Evolutionary conservation across 2,329 filamentous ascomycete species (phyloP).

Genomic region (Pseudocercospora macadamiae): DNA sequence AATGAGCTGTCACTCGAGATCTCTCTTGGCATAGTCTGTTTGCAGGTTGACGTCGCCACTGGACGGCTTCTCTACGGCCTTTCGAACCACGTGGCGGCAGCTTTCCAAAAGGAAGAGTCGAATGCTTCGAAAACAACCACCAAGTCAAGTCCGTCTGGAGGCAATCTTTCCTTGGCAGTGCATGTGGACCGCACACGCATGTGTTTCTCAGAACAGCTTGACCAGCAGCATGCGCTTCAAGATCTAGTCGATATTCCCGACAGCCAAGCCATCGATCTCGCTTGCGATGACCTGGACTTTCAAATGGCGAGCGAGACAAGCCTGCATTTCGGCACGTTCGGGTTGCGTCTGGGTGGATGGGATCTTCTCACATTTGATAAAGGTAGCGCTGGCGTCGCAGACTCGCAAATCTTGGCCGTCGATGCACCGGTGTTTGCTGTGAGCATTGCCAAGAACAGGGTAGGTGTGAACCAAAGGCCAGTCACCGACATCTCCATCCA

Average conservation of each 20-base stretch:
- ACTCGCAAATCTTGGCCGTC: slow-evolving; percentile 23
- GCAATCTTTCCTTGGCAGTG: background rate
- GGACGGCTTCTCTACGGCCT: slow-evolving; percentile 25
- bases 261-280: slow-evolving; percentile 14
- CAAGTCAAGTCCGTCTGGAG: background rate
- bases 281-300: slow-evolving; percentile 10
- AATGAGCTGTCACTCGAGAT: slow-evolving; percentile 12
- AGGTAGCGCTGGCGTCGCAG: slow-evolving; percentile 10
- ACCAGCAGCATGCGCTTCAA: background rate
- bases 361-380: slow-evolving; percentile 31
- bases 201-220: slow-evolving; percentile 4
- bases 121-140: background rate
- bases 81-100: background rate
- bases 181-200: slow-evolving; percentile 11
- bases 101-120: background rate
- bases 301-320: background rate
- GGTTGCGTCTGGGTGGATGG: slow-evolving; percentile 28
- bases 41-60: slow-evolving; percentile 27
- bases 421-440: slow-evolving; percentile 30
- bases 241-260: background rate
- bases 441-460: slow-evolving; percentile 22
- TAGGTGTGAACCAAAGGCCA: slow-evolving; percentile 24
- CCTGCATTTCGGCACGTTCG: slow-evolving; percentile 22
- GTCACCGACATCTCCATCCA: slow-evolving; percentile 60
- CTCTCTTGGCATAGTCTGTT: slow-evolving; percentile 19